Base-by-base conservation (phyloP, 1,139 yeast species). In the Blastobotrys arbuscula region DNA sequence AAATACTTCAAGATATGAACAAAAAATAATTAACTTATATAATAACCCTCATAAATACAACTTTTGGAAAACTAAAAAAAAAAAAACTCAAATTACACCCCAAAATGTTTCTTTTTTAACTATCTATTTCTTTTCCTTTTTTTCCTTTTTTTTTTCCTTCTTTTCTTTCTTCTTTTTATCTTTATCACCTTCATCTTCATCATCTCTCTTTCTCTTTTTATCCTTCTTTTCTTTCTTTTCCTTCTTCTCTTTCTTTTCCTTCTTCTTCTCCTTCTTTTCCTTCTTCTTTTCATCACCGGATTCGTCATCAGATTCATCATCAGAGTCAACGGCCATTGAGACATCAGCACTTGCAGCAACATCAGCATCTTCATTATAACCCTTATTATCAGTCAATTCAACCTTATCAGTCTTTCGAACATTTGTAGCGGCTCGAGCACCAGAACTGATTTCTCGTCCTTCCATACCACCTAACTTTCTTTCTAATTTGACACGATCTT, bases 401-500 rank as follows among this genome's bases (percentile, higher is more conserved):
- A 88, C 82, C 79, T 88, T 89, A 67, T 84, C 81, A 52, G 63
- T 67, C 49, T 58, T 58, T 48, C 62, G 61, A 41, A 62, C 64
- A 53, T 69, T 68, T 42, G 64, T 63, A 26, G 62, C 53, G 7
- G 68, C 60, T 47, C 71, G 60, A 28, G 62, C 54, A 28, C 31
- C 31, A 37, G 64, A 56, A 33, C 62, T 54, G 51, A 71, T 65
- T 49, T 71, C 75, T 72, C 96, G 86, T 59, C 98, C 98, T 74
- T 92, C 99, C 61, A 94, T 77, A 55, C 90, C 88, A 68, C 96
- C 87, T 64, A 92, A 80, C 75, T 98, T 84, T 56, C 87, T 79
- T 74, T 92, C 99, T 62, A 92, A 94, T 77, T 89, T 89, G 60
- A 87, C 81, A 74, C 98, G 83, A 59, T 86, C 92, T 60, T 84